Conservation (phyloP, 2,329 filamentous ascomycete species). For the Cladosporium phlei region DNA sequence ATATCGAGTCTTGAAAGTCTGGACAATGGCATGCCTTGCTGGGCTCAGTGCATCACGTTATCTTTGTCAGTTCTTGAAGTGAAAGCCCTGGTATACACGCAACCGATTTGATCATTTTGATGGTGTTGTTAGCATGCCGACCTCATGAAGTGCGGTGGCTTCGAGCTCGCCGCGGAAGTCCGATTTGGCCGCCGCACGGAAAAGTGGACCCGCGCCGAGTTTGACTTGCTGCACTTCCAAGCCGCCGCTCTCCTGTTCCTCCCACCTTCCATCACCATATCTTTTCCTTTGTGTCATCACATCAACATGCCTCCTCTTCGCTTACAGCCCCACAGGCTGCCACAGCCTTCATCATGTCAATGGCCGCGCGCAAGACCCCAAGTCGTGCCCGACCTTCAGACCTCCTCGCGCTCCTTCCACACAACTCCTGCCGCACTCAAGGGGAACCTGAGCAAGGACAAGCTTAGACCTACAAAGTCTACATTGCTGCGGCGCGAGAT, state of each 20-base stretch:
- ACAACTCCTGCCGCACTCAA: slow-evolving; percentile 1
- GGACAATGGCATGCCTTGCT: too few relatives aligned
- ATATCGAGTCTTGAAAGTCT: too few relatives aligned
- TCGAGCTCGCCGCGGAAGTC: slow-evolving; percentile 7
- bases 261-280: slow-evolving; percentile 5
- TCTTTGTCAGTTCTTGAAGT: too few relatives aligned
- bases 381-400: background rate
- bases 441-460: slow-evolving; percentile 3
- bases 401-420: slow-evolving; percentile 9
- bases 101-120: too few relatives aligned
- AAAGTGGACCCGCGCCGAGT: slow-evolving; percentile 5
- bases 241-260: slow-evolving; percentile 1
- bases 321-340: slow-evolving; percentile 11
- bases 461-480: background rate
- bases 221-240: slow-evolving; percentile 2
- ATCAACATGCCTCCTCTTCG: slow-evolving; percentile 9
- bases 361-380: slow-evolving; percentile 1
- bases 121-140: too few relatives aligned
- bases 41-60: too few relatives aligned
- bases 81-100: too few relatives aligned
- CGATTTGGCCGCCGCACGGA: background rate
- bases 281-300: slow-evolving; percentile 10
- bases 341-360: slow-evolving; percentile 7
- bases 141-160: slow-evolving; percentile 8
- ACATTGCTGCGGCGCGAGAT: slow-evolving; percentile 48